Conservation (phyloP, 257 asterid species). For the Lycium ferocissimum region DNA sequence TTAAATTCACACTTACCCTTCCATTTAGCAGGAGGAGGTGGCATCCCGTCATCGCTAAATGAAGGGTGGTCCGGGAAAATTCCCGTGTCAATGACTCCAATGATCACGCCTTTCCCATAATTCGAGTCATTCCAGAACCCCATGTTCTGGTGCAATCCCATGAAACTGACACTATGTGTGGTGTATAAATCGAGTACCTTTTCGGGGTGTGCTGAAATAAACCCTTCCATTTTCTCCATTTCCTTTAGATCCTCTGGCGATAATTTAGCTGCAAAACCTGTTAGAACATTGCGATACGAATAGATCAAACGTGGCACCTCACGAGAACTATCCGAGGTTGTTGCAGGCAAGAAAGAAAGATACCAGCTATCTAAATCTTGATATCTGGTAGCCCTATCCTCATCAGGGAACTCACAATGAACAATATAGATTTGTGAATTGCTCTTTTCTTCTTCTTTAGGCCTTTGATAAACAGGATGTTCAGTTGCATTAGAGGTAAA, state of each 20-base stretch:
- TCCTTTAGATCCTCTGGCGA: constrained; percentile 22
- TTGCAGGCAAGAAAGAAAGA: constrained; percentile 40
- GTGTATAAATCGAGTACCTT: neutral
- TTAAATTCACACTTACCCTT: constrained; percentile 39
- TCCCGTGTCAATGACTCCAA: constrained; percentile 45
- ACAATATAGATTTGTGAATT: constrained; percentile 43
- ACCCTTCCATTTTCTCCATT: constrained; percentile 34
- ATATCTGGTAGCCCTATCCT: neutral
- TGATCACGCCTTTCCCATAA: constrained; percentile 44
- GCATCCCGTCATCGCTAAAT: constrained; percentile 28
- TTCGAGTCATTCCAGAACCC: constrained; percentile 36
- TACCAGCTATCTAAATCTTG: constrained; percentile 35
- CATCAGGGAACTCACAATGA: constrained; percentile 32
- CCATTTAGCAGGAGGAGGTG: constrained; percentile 39
- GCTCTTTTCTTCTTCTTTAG: neutral
- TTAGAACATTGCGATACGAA: constrained; percentile 33
- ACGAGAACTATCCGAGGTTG: neutral
- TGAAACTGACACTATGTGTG: constrained; percentile 33
- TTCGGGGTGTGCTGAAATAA: constrained; percentile 28
- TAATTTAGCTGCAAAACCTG: constrained; percentile 44
- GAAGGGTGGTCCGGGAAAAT: constrained; percentile 34
- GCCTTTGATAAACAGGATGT: neutral
- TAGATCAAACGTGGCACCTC: constrained; percentile 37
- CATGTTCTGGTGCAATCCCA: constrained; percentile 31
- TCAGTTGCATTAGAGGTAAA: neutral